Base-by-base conservation (phyloP, 176 grass and related monocot species). In the Hordeum marinum region DNA sequence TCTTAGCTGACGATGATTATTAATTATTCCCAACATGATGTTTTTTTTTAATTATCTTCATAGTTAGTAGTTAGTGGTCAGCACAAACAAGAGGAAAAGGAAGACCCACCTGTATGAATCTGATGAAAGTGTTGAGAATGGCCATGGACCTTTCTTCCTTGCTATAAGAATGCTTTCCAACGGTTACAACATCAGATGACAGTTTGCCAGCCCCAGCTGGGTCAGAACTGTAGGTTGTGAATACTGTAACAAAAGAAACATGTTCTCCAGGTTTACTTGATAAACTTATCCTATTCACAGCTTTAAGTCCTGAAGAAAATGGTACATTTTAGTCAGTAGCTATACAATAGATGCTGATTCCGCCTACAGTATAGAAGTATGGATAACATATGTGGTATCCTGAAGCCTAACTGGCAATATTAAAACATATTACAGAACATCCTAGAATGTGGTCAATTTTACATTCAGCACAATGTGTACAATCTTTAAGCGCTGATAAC, bases 171-270 rank as follows among this genome's bases (percentile, higher is more conserved):
- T 81, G 86, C 25, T 88, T 92, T 85, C 90, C 93, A 82, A 99
- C 91, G 77, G 77, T 94, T 72, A 89, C 86, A 75, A 62, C 60
- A 72, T 95, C 87, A 46, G 55, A 87, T 52, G 73, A 58, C 54
- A 87, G 79, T 55, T 90, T 93, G 11, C 78, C 72, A 83, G 83
- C 81, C 45, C 31, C 69, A 65, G 66, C 25, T 20, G 76, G 70
- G n/a, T 88, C 83, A 81, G 88, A 87, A 65, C 72, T 88, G 76
- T 92, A 99, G 63, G 89, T 72, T 59, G 93, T 92, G 79, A 94
- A 94, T 71, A 94, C 91, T 5, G 91, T 92, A 69, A 94, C 91
- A 92, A 99, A 96, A 67, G 86, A 92, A 90, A 99, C 45, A 35
- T 5, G 42, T 23, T 88, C 86, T 65, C 81, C 86, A 80, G 57